phyloP scores from a whole-genome alignment of 1,139 yeast species.

The Protomyces lactucae-debilis region DNA sequence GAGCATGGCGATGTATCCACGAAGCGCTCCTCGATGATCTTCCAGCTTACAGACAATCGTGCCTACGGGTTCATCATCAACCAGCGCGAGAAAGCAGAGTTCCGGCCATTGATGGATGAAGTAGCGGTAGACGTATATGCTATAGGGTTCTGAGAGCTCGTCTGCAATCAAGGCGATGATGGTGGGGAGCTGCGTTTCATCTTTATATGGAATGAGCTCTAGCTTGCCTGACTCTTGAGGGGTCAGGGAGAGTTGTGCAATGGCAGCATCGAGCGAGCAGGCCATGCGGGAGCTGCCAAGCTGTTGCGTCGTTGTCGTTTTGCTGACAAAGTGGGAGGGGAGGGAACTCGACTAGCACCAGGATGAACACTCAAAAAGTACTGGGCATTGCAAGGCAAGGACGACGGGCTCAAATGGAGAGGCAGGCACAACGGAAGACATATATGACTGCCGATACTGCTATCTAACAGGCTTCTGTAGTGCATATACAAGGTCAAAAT shows the following conservation, averaged over 20 bases:
- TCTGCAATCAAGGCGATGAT: slow-evolving; percentile 45
- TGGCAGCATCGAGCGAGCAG: not conserved
- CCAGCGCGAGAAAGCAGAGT: slow-evolving; percentile 45
- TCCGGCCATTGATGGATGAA: slow-evolving; percentile 68
- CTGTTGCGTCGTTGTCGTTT: too few species aligned
- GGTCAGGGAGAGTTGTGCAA: not conserved
- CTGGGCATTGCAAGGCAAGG: too few species aligned
- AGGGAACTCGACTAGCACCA: too few species aligned
- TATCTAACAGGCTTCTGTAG: too few species aligned
- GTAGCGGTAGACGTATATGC: slow-evolving; percentile 64
- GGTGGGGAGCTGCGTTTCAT: slow-evolving; percentile 31
- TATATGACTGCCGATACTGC: too few species aligned
- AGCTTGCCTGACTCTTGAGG: not conserved
- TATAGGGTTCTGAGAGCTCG: slow-evolving; percentile 68
- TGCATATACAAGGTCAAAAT: too few species aligned
- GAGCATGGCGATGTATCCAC: slow-evolving; percentile 96
- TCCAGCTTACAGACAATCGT: slow-evolving; percentile 82
- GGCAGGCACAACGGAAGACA: too few species aligned
- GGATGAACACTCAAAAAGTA: too few species aligned
- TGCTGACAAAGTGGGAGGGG: too few species aligned
- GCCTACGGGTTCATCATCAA: slow-evolving; percentile 52
- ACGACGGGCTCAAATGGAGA: too few species aligned
- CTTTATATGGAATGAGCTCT: slow-evolving; percentile 5
- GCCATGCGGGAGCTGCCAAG: too few species aligned
- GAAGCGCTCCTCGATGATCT: slow-evolving; percentile 59